Conservation (phyloP, 2,329 filamentous ascomycete genomes). For the Beauveria australis region DNA sequence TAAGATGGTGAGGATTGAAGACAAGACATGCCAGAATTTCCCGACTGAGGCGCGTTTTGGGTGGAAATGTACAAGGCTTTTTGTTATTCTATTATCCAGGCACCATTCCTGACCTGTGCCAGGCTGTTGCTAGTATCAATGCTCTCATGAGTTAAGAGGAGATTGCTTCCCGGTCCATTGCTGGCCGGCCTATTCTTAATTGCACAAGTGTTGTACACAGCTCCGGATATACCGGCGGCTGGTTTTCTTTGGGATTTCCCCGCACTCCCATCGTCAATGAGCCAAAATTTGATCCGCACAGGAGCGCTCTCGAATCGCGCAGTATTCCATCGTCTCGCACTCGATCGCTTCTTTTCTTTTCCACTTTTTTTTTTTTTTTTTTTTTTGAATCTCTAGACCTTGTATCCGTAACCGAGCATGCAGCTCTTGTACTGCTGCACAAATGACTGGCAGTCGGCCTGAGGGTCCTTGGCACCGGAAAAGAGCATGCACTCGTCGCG, state of each 20-base stretch:
- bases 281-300: neutral
- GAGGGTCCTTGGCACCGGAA: constrained; percentile 73
- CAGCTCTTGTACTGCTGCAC: constrained; percentile 83
- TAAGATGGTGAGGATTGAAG: neutral
- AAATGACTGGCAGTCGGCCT: constrained; percentile 72
- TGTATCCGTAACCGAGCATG: constrained; percentile 91
- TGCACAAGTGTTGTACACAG: constrained; percentile 20
- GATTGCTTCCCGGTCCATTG: neutral
- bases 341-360: neutral
- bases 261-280: neutral
- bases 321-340: neutral
- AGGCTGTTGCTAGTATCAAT: neutral
- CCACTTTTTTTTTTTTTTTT: constrained; percentile 13
- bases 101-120: neutral
- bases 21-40: neutral
- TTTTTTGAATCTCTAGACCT: constrained; percentile 37
- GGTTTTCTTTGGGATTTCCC: neutral
- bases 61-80: neutral
- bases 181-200: neutral
- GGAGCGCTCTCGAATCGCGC: neutral
- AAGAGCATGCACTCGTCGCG: constrained; percentile 99
- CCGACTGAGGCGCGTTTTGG: neutral
- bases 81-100: neutral
- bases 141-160: constrained; percentile 1
- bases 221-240: neutral